These are phyloP conservation scores for Grigorovia jiainica DNA, from an alignment of 805 yeast species.

Conservation along the genomic window DNA sequence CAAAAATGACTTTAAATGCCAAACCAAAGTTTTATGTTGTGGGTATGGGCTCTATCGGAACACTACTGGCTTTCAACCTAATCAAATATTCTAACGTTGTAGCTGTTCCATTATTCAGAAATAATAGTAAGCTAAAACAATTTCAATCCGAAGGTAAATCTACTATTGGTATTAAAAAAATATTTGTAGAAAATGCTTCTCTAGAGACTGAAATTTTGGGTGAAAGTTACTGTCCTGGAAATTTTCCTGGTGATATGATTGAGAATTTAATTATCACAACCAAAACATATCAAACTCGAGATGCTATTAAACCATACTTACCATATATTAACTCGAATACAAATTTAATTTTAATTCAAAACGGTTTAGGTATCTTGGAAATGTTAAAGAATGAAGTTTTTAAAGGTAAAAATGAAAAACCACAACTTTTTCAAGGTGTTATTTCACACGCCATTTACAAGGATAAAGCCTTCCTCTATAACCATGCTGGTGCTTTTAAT, in stretches of 20 bases:
- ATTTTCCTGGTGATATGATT: slow-evolving; percentile 27
- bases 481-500: slow-evolving; percentile 64
- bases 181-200: slow-evolving; percentile 14
- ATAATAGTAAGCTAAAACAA: slow-evolving; percentile 14
- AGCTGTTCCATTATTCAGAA: slow-evolving; percentile 27
- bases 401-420: slow-evolving; percentile 39
- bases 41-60: slow-evolving; percentile 31
- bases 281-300: slow-evolving; percentile 63
- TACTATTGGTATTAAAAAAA: slow-evolving; percentile 17
- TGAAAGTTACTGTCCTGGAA: slow-evolving; percentile 18
- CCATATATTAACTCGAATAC: slow-evolving; percentile 42
- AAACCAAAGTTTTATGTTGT: slow-evolving; percentile 17
- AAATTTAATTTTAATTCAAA: slow-evolving; percentile 66
- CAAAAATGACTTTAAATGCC: not conserved
- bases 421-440: slow-evolving; percentile 64
- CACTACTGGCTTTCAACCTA: slow-evolving; percentile 23
- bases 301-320: slow-evolving; percentile 50
- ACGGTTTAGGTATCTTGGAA: slow-evolving; percentile 79
- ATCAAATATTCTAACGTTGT: slow-evolving; percentile 14
- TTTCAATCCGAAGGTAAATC: slow-evolving; percentile 15
- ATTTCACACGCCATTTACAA: slow-evolving; percentile 77
- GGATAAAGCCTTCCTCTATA: slow-evolving; percentile 29
- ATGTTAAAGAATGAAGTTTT: slow-evolving; percentile 45
- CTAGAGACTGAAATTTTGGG: slow-evolving; percentile 6
- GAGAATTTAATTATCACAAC: slow-evolving; percentile 62